Conservation (phyloP, 306 rosid species). For the Lathyrus oleraceus region DNA sequence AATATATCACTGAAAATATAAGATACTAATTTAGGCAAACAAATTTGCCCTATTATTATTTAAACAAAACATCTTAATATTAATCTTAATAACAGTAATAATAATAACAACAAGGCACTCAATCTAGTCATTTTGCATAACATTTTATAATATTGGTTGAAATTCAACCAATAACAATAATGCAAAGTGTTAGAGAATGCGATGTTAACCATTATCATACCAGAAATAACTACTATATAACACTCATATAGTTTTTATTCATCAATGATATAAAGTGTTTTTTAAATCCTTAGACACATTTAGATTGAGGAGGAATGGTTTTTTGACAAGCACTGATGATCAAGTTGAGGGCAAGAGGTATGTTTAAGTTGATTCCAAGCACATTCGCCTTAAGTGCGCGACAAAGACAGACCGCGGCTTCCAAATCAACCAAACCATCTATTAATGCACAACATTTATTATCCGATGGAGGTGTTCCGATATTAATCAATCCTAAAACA, state of each 20-base stretch:
- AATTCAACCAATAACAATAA: not conserved
- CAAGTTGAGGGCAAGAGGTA: conserved; percentile 57
- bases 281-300: conserved; percentile 41
- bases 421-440: conserved; percentile 60
- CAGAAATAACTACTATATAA: no score
- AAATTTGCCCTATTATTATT: conserved; percentile 34
- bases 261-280: not conserved
- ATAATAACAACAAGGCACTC: not conserved
- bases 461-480: conserved; percentile 56
- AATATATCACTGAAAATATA: not conserved
- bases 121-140: not conserved
- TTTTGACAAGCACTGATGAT: conserved; percentile 81
- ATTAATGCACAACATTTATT: conserved; percentile 67
- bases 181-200: not conserved
- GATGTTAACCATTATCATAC: not conserved
- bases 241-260: not conserved
- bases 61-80: not conserved
- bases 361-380: conserved; percentile 64
- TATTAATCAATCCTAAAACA: conserved; percentile 53
- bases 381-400: conserved; percentile 77
- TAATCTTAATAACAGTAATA: not conserved
- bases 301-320: conserved; percentile 64
- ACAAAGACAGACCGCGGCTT: conserved; percentile 80
- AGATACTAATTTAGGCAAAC: conserved; percentile 35
- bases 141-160: not conserved